Conservation (phyloP, 495 filamentous ascomycete genomes). For the Talaromyces proteolyticus region DNA sequence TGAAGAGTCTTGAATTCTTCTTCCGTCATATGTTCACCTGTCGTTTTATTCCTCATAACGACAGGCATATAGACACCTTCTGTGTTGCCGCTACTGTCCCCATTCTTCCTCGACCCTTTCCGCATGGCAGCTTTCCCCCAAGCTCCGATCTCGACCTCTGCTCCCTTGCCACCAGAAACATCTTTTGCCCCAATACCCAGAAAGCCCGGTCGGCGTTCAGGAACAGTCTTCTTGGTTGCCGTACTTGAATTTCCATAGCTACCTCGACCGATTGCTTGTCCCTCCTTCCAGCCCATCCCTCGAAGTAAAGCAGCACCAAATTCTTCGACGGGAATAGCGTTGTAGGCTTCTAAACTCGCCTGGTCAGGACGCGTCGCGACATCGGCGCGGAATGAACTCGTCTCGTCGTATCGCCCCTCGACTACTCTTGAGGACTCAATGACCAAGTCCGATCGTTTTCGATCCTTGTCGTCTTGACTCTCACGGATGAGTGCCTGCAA, state of each 20-base stretch:
- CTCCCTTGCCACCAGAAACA: constrained; percentile 51
- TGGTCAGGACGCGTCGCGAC: constrained; percentile 67
- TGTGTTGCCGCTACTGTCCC: constrained; percentile 24
- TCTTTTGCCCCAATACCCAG: constrained; percentile 80
- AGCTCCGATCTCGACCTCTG: constrained; percentile 67
- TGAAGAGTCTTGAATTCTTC: constrained; percentile 49
- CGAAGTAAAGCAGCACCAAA: constrained; percentile 85
- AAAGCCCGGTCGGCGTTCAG: constrained; percentile 67
- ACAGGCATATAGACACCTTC: constrained; percentile 63
- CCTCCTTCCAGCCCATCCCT: constrained; percentile 93
- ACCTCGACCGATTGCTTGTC: constrained; percentile 60
- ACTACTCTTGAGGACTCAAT: constrained; percentile 42
- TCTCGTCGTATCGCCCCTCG: constrained; percentile 45
- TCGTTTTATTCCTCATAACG: constrained; percentile 57
- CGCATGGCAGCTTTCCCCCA: constrained; percentile 67
- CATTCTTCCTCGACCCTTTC: constrained; percentile 43
- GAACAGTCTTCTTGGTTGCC: constrained; percentile 33
- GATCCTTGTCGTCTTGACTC: constrained; percentile 43
- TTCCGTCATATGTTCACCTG: constrained; percentile 60
- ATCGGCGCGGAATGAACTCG: constrained; percentile 62
- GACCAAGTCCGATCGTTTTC: constrained; percentile 48
- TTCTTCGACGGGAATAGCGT: constrained; percentile 82
- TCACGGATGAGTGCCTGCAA: constrained; percentile 66
- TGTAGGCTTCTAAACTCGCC: constrained; percentile 78
- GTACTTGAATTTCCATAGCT: constrained; percentile 29